Percentiles rank a stretch among this genome's conserved stretches.
Evolutionary conservation across 305 asterid genomes (phyloP).

Genomic region (Striga hermonthica): DNA sequence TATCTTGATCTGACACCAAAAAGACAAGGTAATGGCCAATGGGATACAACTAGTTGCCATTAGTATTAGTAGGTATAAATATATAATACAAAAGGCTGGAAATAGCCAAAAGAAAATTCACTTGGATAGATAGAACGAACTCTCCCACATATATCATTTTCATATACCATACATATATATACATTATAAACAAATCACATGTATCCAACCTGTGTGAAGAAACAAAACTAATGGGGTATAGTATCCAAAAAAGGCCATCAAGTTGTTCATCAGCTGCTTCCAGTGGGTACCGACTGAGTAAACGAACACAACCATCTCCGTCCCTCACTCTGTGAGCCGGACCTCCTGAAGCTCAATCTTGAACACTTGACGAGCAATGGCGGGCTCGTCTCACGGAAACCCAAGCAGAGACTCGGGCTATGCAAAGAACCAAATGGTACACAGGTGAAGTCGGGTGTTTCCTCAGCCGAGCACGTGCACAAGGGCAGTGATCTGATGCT

Average conservation of each 20-base stretch:
- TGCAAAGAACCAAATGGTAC: slow-evolving; percentile 47
- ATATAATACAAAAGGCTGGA: too few species aligned
- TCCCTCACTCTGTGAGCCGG: slow-evolving; percentile 52
- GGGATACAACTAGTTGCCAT: too few species aligned
- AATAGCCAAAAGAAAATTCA: background rate
- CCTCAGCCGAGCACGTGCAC: slow-evolving; percentile 54
- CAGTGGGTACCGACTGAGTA: slow-evolving; percentile 51
- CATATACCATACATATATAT: slow-evolving; percentile 22
- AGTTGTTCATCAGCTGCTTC: slow-evolving; percentile 45
- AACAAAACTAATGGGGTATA: slow-evolving; percentile 21
- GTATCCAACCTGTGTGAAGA: background rate
- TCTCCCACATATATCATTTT: background rate
- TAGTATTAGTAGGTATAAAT: too few species aligned
- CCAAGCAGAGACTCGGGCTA: slow-evolving; percentile 60
- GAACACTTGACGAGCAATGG: slow-evolving; percentile 49
- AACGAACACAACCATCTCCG: slow-evolving; percentile 80
- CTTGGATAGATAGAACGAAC: background rate
- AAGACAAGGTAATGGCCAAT: too few species aligned
- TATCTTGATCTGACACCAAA: too few species aligned
- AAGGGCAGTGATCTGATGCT: slow-evolving; percentile 49
- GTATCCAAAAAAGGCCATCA: slow-evolving; percentile 5
- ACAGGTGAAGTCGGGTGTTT: slow-evolving; percentile 45
- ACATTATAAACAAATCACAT: slow-evolving; percentile 1
- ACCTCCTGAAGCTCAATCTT: slow-evolving; percentile 49
- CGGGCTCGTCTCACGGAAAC: slow-evolving; percentile 49